A percentile compares a stretch with the other conserved stretches of the same genome.
phyloP scores from a whole-genome alignment of 768 basidiomycete species.

The Naganishia onofrii region DNA sequence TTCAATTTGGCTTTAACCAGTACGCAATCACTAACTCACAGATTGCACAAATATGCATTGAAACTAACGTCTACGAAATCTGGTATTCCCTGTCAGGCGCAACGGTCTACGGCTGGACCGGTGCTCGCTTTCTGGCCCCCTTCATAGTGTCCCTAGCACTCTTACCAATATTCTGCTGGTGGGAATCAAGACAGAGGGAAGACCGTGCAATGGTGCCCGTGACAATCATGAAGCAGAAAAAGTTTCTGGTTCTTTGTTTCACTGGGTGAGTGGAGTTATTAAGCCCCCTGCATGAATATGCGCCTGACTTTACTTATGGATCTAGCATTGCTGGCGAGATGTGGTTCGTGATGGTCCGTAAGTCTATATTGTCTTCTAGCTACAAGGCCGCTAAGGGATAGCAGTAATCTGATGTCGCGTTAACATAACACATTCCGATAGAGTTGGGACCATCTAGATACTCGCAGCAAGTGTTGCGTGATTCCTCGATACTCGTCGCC shows the following conservation, averaged over 20 bases:
- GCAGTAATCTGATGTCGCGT: no score
- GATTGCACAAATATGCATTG: conserved; percentile 44
- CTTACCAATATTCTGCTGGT: conserved; percentile 41
- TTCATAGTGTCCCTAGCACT: conserved; percentile 43
- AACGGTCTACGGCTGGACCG: conserved; percentile 41
- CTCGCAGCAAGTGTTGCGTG: neutral
- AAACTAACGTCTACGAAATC: no score
- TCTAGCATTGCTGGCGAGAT: conserved; percentile 3
- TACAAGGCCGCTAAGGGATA: no score
- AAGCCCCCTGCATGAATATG: neutral
- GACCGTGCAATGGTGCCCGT: conserved; percentile 4
- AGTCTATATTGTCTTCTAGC: neutral
- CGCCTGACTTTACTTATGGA: neutral
- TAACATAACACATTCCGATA: neutral
- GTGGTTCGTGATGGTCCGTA: conserved; percentile 11
- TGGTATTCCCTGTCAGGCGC: conserved; percentile 34
- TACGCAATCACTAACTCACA: conserved; percentile 29
- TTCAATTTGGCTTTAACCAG: conserved; percentile 47
- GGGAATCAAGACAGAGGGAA: conserved; percentile 32
- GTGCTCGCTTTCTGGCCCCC: conserved; percentile 46
- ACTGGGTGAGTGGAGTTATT: neutral
- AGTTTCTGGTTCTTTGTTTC: neutral
- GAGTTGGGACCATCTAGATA: conserved; percentile 12
- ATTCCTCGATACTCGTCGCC: conserved; percentile 11
- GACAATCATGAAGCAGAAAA: conserved; percentile 13